Percentiles rank a stretch among this genome's conserved stretches.
These are phyloP conservation scores for Pelagomonas calceolata DNA, from an alignment of 108 stramenopile species.

Conservation along the genomic window DNA sequence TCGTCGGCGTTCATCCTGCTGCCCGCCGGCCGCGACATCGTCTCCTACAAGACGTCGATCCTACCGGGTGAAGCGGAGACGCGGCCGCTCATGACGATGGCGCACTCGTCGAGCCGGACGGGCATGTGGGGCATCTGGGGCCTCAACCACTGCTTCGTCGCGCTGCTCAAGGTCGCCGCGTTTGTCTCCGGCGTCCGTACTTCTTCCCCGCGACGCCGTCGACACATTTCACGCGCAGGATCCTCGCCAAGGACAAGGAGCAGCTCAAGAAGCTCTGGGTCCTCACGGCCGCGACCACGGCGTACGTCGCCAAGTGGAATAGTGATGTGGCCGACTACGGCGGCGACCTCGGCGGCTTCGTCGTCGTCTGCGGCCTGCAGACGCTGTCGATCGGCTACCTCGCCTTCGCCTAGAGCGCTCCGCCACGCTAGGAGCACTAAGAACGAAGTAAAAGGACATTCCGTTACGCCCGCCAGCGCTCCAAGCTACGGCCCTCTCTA, in stretches of 20 bases:
- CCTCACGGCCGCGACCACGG: not conserved
- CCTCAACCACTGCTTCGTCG: not conserved
- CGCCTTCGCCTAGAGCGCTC: too few relatives aligned
- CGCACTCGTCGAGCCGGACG: not conserved
- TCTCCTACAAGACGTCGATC: not conserved
- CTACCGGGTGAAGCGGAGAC: conserved; percentile 1
- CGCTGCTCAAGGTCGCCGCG: not conserved
- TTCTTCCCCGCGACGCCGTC: too few relatives aligned
- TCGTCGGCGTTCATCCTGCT: conserved; percentile 3
- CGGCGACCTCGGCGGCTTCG: conserved; percentile 6
- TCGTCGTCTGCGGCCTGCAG: not conserved
- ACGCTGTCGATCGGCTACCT: not conserved
- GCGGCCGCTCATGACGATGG: not conserved
- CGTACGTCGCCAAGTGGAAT: not conserved
- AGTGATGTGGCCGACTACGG: not conserved
- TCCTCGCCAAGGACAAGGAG: not conserved
- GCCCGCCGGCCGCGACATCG: conserved; percentile 5
- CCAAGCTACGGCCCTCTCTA: too few relatives aligned
- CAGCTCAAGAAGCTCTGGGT: not conserved
- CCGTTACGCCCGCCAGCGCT: too few relatives aligned
- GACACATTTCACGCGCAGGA: too few relatives aligned
- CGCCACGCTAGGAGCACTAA: too few relatives aligned
- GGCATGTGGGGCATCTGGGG: conserved; percentile 2
- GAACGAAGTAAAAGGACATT: too few relatives aligned
- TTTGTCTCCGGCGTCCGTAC: too few relatives aligned